Evolutionary conservation across 345 rosid genomes (phyloP).

Genomic region (Melaleuca quinquenervia): DNA sequence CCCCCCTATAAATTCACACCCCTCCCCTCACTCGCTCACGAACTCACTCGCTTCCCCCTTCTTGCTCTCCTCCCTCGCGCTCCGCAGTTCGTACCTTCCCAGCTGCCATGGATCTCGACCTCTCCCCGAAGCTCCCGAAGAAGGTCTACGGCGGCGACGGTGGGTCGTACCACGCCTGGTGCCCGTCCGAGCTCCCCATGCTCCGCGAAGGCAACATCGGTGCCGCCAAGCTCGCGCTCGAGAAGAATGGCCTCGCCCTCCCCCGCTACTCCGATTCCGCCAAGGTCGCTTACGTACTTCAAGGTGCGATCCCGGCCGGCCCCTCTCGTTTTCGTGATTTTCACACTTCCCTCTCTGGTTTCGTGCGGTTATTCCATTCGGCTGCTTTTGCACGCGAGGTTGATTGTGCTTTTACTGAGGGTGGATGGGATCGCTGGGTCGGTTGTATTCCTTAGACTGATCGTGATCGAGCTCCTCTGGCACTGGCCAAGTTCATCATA

Average conservation of each 20-base stretch:
- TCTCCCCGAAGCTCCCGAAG: constrained; percentile 64
- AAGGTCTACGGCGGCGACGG: constrained; percentile 57
- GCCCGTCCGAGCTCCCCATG: constrained; percentile 74
- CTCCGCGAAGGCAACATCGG: constrained; percentile 66
- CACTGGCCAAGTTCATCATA: too few relatives aligned
- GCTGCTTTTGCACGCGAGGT: background rate
- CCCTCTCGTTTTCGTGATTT: background rate
- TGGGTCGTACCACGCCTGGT: constrained; percentile 77
- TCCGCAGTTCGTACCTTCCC: background rate
- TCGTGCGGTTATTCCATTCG: background rate
- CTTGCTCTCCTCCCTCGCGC: background rate
- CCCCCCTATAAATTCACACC: too few relatives aligned
- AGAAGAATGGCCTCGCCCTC: constrained; percentile 71
- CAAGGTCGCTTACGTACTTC: constrained; percentile 87
- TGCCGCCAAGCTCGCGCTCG: constrained; percentile 79
- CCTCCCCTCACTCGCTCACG: too few relatives aligned
- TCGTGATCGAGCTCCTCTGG: background rate
- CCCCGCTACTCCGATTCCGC: constrained; percentile 86
- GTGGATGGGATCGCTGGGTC: background rate
- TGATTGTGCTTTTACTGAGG: background rate
- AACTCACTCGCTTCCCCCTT: background rate
- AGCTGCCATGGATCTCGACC: constrained; percentile 61
- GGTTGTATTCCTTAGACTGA: background rate
- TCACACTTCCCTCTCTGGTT: background rate
- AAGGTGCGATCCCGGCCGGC: constrained; percentile 25